Evolutionary conservation across 768 basidiomycete genomes (phyloP).

Genomic region (Kwoniella mangroviensis): DNA sequence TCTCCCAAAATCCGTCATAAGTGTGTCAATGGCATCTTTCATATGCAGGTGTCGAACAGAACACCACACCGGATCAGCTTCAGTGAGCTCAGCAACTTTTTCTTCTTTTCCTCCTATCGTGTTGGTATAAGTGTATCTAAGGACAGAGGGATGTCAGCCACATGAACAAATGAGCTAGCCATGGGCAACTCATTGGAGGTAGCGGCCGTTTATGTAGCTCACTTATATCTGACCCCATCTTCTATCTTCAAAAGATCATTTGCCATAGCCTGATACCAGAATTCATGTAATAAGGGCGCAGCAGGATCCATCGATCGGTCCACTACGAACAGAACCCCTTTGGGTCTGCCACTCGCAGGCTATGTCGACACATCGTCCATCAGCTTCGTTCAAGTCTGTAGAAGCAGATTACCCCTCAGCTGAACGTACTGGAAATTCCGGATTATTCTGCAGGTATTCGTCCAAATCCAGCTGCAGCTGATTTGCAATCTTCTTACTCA

Average conservation of each 20-base stretch:
- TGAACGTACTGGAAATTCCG: conserved; percentile 78
- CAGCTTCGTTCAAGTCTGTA: conserved; percentile 12
- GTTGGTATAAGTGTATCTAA: conserved; percentile 90
- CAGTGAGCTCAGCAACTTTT: conserved; percentile 81
- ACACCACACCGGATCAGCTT: conserved; percentile 87
- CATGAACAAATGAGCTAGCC: not conserved
- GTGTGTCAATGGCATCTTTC: conserved; percentile 95
- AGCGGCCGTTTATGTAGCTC: conserved; percentile 52
- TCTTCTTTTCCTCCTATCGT: conserved; percentile 82
- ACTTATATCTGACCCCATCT: conserved; percentile 85
- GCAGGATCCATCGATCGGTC: conserved; percentile 95
- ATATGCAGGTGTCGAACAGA: conserved; percentile 96
- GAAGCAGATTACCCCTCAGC: not conserved
- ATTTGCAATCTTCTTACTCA: conserved; percentile 79
- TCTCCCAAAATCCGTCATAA: conserved; percentile 93
- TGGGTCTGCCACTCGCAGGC: conserved; percentile 64
- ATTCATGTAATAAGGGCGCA: conserved; percentile 92
- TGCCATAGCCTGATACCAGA: conserved; percentile 99
- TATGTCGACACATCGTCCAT: conserved; percentile 15
- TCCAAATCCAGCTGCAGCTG: conserved; percentile 83
- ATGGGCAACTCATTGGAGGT: not conserved
- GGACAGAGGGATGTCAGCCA: not conserved
- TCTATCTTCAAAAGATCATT: conserved; percentile 90
- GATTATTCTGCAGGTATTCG: conserved; percentile 81
- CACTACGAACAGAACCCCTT: conserved; percentile 83